Base-by-base conservation (phyloP, 352 stramenopile genomes). In the Phytophthora syringae region DNA sequence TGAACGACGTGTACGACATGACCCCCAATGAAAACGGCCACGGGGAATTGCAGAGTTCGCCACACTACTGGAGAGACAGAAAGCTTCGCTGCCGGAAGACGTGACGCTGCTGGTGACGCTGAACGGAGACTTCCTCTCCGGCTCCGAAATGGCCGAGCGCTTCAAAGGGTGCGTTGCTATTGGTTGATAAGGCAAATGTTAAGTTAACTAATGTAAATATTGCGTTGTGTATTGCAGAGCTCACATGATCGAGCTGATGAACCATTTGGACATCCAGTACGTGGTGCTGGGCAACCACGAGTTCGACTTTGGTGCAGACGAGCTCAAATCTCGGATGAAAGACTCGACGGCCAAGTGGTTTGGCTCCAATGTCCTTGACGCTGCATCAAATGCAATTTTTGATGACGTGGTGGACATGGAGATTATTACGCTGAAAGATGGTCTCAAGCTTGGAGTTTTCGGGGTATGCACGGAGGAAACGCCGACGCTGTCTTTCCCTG, bases 1-100 rank as follows among this genome's bases (percentile, higher is more conserved):
- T 91, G 15, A 93, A 93, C 51, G 84, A 93, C 60, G 81, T 93
- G 43, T 93, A 93, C 68, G 82, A 90, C 45, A 77, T 91, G 75
- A 70, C 76, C 24, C 82, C 84, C 6, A 80, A 90, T 52, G 76
- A 88, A 49, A 58, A 90, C 43, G 82, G 84, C 11, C 70, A 76
- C 21, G 84, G 84, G 76, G 82, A 2, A 84, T 90, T 27, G 80
- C 79, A 13, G 76, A 91, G 59, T 72, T 91, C 20, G 82, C 82
- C 28, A 86, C 82, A n/a, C 60, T 93, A 21, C 55, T 93, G 13
- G 70, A 85, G 37, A 69, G 67, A 0, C 76, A 90, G 44, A 76
- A 72, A 15, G 70, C 74, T 15, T 53, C 59, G 10, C 47, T 92
- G 18, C 69, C 82, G 1, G 32, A 74, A 0, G 71, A 88, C 40